A percentile compares a stretch with the other conserved stretches of the same genome.
Conservation (phyloP, 148 eudicot species). For the Cornus kousa region DNA sequence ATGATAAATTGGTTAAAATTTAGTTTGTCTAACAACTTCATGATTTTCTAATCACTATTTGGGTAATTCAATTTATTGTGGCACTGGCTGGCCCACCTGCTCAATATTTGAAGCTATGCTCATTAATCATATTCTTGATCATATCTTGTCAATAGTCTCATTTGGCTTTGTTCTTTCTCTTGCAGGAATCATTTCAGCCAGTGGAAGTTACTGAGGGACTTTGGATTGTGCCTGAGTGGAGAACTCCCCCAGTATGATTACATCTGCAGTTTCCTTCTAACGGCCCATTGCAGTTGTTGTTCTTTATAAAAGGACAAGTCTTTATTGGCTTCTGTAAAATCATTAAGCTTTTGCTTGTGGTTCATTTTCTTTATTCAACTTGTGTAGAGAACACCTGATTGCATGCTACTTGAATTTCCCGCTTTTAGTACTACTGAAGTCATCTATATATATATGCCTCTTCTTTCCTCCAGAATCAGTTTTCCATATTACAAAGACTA, state of each 20-base stretch:
- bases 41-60: neutral
- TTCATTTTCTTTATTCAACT: neutral
- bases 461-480: neutral
- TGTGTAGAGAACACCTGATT: neutral
- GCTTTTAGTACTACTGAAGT: neutral
- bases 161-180: neutral
- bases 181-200: constrained; percentile 90
- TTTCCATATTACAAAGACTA: neutral
- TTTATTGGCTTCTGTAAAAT: neutral
- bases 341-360: neutral
- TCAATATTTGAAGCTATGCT: neutral
- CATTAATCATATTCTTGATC: neutral
- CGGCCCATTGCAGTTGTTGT: neutral
- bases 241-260: constrained; percentile 67
- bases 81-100: neutral
- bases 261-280: constrained; percentile 9
- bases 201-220: constrained; percentile 79
- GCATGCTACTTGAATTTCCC: constrained; percentile 5
- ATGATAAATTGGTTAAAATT: neutral
- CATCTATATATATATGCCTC: neutral
- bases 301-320: neutral
- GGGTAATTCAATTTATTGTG: neutral
- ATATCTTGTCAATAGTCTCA: constrained; percentile 1
- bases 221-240: constrained; percentile 99
- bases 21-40: neutral